Evolutionary conservation across 768 basidiomycete species (phyloP).

Genomic region (Neoboletus magnificus): DNA sequence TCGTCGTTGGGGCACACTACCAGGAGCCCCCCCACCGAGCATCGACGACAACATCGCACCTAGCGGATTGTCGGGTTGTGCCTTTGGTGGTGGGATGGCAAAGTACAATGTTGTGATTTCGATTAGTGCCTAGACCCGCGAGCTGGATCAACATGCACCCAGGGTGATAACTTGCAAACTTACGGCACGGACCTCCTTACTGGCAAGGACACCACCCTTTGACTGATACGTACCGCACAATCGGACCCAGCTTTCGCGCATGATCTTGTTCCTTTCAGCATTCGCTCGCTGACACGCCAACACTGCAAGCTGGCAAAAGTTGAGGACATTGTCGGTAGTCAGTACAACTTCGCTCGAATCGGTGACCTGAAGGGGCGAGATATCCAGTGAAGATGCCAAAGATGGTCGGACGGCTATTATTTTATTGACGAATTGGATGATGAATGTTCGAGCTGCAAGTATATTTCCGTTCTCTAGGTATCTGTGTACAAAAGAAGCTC

Average conservation of each 20-base stretch:
- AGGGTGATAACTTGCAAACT: conserved; percentile 23
- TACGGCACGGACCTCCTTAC: conserved; percentile 63
- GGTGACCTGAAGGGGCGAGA: conserved; percentile 44
- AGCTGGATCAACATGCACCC: not conserved
- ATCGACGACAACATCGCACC: conserved; percentile 87
- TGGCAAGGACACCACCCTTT: conserved; percentile 57
- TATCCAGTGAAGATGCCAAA: conserved; percentile 38
- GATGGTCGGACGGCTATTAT: conserved; percentile 48
- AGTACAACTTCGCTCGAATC: conserved; percentile 61
- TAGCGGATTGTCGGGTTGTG: conserved; percentile 72
- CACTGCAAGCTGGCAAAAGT: conserved; percentile 89
- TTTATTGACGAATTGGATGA: conserved; percentile 70
- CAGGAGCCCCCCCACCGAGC: conserved; percentile 66
- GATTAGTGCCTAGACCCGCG: conserved; percentile 48
- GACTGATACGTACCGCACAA: conserved; percentile 83
- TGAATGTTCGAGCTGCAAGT: conserved; percentile 90
- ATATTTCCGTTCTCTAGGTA: conserved; percentile 86
- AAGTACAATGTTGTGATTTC: conserved; percentile 80
- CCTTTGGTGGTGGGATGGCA: conserved; percentile 75
- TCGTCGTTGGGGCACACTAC: conserved; percentile 25
- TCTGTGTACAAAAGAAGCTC: conserved; percentile 34
- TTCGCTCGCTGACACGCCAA: conserved; percentile 84
- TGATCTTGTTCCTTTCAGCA: conserved; percentile 71
- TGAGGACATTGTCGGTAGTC: conserved; percentile 73
- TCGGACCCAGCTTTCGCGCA: conserved; percentile 80